These are phyloP conservation scores for Ophiostoma sp. DNA, from an alignment of 2,329 filamentous ascomycete genomes.

Conservation along the genomic window DNA sequence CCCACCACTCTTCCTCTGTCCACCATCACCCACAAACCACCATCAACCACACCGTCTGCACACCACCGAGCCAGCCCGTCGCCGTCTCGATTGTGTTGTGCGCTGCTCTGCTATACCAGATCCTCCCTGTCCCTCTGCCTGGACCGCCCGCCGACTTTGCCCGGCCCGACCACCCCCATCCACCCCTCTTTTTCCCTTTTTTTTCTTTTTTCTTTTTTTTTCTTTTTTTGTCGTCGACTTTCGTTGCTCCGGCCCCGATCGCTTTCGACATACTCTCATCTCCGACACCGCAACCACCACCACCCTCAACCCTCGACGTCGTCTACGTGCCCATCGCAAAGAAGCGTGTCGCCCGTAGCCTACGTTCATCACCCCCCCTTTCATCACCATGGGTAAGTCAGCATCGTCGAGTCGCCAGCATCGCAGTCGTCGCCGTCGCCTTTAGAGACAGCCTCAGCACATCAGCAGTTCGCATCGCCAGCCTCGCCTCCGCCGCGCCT, in stretches of 20 bases:
- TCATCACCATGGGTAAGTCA: conserved; percentile 34
- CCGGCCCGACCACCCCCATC: conserved; percentile 9
- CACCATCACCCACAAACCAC: conserved; percentile 12
- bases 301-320: conserved; percentile 17
- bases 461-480: background rate
- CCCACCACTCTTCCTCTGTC: background rate
- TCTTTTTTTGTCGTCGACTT: background rate
- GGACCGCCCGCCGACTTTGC: conserved; percentile 9
- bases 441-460: background rate
- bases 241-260: conserved; percentile 15
- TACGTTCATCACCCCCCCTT: conserved; percentile 23
- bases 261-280: background rate
- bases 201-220: conserved; percentile 5
- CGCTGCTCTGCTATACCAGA: conserved; percentile 3
- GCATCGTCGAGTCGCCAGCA: background rate
- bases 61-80: background rate
- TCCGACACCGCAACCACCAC: conserved; percentile 20
- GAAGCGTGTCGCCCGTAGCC: conserved; percentile 32
- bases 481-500: background rate
- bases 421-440: background rate
- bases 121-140: background rate
- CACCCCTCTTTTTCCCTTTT: conserved; percentile 13
- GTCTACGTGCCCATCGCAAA: conserved; percentile 32
- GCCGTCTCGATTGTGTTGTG: conserved; percentile 17
- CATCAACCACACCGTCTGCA: background rate